Conservation (phyloP, 345 rosid species). For the Geranium brycei region DNA sequence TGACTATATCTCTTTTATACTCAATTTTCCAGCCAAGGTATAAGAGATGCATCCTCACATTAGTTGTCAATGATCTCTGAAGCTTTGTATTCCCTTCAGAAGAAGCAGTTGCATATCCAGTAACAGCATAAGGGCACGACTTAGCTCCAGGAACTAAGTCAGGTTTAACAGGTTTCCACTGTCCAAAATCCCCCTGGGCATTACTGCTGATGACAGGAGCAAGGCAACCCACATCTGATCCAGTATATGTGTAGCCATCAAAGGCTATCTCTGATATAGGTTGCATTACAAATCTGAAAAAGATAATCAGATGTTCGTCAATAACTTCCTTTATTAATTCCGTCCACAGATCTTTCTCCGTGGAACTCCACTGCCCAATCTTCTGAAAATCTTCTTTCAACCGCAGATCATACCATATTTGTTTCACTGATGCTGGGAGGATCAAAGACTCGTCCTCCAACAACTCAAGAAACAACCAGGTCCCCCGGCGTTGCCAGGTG, state of each 20-base stretch:
- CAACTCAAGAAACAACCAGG: slow-evolving; percentile 57
- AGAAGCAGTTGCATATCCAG: slow-evolving; percentile 19
- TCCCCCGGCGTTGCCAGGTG: slow-evolving; percentile 54
- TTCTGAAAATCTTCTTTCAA: slow-evolving; percentile 28
- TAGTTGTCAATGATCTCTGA: neutral
- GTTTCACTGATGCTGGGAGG: slow-evolving; percentile 45
- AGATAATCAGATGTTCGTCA: slow-evolving; percentile 26
- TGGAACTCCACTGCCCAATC: slow-evolving; percentile 48
- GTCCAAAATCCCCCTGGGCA: slow-evolving; percentile 1
- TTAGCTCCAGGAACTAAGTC: slow-evolving; percentile 35
- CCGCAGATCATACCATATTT: slow-evolving; percentile 69
- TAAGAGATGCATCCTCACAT: slow-evolving; percentile 44
- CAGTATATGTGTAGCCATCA: slow-evolving; percentile 4
- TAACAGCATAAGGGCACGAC: slow-evolving; percentile 39
- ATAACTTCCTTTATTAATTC: slow-evolving; percentile 39
- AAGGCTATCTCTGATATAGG: slow-evolving; percentile 9
- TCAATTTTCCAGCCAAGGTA: slow-evolving; percentile 49
- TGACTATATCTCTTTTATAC: slow-evolving; percentile 9
- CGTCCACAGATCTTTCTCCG: slow-evolving; percentile 22
- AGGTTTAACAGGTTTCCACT: slow-evolving; percentile 31
- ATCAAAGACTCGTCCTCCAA: slow-evolving; percentile 18
- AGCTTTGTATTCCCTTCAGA: neutral
- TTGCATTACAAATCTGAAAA: slow-evolving; percentile 12
- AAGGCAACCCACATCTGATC: slow-evolving; percentile 7
- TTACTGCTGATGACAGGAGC: slow-evolving; percentile 5